A percentile compares a stretch with the other conserved stretches of the same genome.
Evolutionary conservation across 2,329 filamentous ascomycete genomes (phyloP).

Genomic region (Apiospora rasikravindrae): DNA sequence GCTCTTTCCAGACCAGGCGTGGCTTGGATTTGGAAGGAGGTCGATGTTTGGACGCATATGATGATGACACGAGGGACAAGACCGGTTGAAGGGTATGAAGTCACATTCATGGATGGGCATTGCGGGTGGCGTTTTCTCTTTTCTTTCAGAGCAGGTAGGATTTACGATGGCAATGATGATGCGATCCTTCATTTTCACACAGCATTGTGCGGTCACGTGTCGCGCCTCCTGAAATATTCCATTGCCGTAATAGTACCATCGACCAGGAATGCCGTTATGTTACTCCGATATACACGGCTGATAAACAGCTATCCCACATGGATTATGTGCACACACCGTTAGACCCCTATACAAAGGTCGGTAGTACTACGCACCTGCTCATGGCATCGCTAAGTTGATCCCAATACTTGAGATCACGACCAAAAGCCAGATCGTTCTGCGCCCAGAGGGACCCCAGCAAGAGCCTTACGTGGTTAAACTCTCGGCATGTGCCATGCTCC

Average conservation of each 20-base stretch:
- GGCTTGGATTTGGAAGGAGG: too few relatives aligned
- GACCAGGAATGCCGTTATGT: too few relatives aligned
- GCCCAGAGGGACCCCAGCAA: slow-evolving; percentile 40
- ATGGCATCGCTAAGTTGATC: not conserved
- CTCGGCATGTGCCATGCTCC: slow-evolving; percentile 25
- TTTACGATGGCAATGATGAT: too few relatives aligned
- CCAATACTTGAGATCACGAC: not conserved
- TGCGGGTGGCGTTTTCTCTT: not conserved
- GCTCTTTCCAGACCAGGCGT: too few relatives aligned
- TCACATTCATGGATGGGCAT: not conserved
- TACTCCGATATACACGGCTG: too few relatives aligned
- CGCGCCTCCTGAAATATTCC: too few relatives aligned
- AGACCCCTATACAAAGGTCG: not conserved
- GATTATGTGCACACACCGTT: not conserved
- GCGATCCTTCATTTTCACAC: too few relatives aligned
- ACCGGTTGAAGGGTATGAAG: not conserved
- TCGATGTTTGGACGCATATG: not conserved
- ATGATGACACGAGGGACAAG: too few relatives aligned
- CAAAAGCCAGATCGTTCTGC: slow-evolving; percentile 39
- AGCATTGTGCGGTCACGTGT: too few relatives aligned
- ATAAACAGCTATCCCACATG: not conserved
- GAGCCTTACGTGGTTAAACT: slow-evolving; percentile 28
- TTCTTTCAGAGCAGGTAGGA: too few relatives aligned
- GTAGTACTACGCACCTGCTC: not conserved
- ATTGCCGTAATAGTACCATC: too few relatives aligned